phyloP scores from a whole-genome alignment of 345 rosid genomes.

The Hypericum androsaemum region DNA sequence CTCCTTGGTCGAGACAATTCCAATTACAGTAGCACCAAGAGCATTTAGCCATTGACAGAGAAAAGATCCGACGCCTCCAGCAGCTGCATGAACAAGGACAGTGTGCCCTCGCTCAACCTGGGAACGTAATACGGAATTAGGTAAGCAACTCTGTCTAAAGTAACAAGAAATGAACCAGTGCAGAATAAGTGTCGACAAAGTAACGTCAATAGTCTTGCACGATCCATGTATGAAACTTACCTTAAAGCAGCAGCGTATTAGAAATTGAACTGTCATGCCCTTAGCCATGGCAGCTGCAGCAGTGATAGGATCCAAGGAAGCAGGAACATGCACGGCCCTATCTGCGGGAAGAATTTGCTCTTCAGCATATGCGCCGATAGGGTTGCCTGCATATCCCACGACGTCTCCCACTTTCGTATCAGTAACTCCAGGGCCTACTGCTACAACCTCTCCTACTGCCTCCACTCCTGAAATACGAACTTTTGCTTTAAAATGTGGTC shows the following conservation, averaged over 20 bases:
- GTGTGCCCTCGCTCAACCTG: conserved; percentile 75
- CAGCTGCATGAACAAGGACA: conserved; percentile 82
- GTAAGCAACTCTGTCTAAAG: no score
- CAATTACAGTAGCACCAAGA: conserved; percentile 81
- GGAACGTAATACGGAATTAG: neutral
- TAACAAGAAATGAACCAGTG: no score
- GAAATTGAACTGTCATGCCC: conserved; percentile 84
- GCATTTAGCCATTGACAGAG: conserved; percentile 89
- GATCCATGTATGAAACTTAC: conserved; percentile 24
- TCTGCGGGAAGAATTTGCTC: conserved; percentile 80
- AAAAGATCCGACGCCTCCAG: conserved; percentile 89
- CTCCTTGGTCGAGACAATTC: conserved; percentile 73
- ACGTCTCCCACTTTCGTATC: conserved; percentile 71
- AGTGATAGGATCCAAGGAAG: conserved; percentile 49
- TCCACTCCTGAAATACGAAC: conserved; percentile 61
- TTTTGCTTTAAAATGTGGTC: conserved; percentile 71
- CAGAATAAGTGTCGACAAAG: neutral
- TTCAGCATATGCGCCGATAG: conserved; percentile 79
- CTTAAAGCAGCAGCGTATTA: conserved; percentile 72
- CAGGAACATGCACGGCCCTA: conserved; percentile 74
- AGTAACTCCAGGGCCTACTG: conserved; percentile 76
- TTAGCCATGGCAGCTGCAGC: conserved; percentile 76
- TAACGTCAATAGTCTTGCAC: neutral
- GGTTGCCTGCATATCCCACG: conserved; percentile 68
- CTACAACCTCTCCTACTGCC: conserved; percentile 80